A percentile compares a stretch with the other conserved stretches of the same genome.
phyloP scores from a whole-genome alignment of 2,329 filamentous ascomycete species.

The Colletotrichum kahawae region DNA sequence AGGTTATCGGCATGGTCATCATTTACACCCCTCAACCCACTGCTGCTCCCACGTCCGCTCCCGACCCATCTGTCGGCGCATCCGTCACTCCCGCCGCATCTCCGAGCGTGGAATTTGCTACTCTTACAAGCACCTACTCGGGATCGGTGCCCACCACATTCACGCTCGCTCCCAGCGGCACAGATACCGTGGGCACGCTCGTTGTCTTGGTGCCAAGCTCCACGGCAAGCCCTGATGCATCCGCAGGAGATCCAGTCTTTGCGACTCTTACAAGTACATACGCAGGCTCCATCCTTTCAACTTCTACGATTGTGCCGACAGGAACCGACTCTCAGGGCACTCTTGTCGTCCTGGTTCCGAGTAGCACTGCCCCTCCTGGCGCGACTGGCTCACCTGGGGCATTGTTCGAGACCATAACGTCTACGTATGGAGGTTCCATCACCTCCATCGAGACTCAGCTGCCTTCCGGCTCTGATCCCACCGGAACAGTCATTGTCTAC shows the following conservation, averaged over 20 bases:
- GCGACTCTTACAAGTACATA: conserved; percentile 5
- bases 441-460: background rate
- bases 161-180: background rate
- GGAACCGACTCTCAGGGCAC: background rate
- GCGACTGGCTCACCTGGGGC: background rate
- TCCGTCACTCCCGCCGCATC: background rate
- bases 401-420: background rate
- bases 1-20: background rate
- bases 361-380: background rate
- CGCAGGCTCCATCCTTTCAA: background rate
- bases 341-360: conserved; percentile 5
- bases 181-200: background rate
- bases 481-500: conserved; percentile 6
- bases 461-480: background rate
- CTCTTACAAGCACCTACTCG: conserved; percentile 5
- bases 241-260: background rate
- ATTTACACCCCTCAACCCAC: background rate
- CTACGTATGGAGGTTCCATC: conserved; percentile 1
- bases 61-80: background rate
- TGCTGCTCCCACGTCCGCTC: background rate
- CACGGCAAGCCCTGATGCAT: background rate
- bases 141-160: background rate
- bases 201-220: conserved; percentile 5
- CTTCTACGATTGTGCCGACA: background rate
- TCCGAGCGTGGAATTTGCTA: background rate